phyloP scores from a whole-genome alignment of 2,329 filamentous ascomycete species.

The Fusarium musae region DNA sequence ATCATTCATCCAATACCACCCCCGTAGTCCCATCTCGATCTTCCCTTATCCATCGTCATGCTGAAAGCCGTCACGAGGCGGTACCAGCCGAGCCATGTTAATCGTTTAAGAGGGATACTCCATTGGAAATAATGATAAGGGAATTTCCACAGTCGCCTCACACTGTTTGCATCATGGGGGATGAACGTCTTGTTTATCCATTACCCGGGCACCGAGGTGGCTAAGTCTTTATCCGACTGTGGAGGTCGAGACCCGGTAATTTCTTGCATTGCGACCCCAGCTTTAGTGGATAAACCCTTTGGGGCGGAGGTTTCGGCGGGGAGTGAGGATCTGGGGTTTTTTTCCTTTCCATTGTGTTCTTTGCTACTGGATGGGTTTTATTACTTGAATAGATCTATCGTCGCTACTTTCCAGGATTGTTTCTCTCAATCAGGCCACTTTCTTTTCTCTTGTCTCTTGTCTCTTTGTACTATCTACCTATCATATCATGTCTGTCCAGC shows the following conservation, averaged over 20 bases:
- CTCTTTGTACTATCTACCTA: neutral
- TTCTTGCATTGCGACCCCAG: slow-evolving; percentile 5
- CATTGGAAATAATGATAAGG: neutral
- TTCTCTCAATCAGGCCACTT: slow-evolving; percentile 3
- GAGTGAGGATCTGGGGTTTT: neutral
- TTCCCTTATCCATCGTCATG: neutral
- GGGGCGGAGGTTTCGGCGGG: slow-evolving; percentile 4
- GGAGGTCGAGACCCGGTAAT: slow-evolving; percentile 6
- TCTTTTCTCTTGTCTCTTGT: neutral
- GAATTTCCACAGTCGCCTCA: too few species aligned
- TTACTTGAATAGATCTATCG: slow-evolving; percentile 26
- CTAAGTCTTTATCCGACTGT: slow-evolving; percentile 33
- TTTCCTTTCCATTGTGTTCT: slow-evolving; percentile 11
- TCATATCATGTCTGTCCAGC: slow-evolving; percentile 38
- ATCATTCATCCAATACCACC: slow-evolving; percentile 18
- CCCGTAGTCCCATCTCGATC: neutral
- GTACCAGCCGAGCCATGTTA: slow-evolving; percentile 5
- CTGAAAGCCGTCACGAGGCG: slow-evolving; percentile 9
- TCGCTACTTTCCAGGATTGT: neutral
- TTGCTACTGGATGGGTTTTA: slow-evolving; percentile 16
- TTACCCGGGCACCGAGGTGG: slow-evolving; percentile 25
- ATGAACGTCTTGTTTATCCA: neutral
- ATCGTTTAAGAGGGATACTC: neutral
- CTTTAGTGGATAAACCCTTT: slow-evolving; percentile 27
- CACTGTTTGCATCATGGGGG: neutral